Evolutionary conservation across 1,284 basidiomycete genomes (phyloP).

Genomic region (Cystobasidiaceae sp.): DNA sequence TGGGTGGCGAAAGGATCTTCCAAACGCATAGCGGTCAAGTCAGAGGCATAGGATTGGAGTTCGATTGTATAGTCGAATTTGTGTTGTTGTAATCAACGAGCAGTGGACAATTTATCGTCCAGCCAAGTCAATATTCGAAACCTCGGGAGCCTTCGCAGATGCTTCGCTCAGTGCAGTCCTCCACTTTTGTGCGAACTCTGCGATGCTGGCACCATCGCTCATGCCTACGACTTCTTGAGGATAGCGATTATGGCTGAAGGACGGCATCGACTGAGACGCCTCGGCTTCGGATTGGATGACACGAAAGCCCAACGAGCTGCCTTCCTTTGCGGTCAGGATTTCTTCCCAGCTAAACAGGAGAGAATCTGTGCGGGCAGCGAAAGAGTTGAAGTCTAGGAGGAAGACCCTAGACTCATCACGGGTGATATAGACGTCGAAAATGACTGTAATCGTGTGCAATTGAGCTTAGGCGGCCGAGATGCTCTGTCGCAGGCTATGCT

Average conservation of each 20-base stretch:
- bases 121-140: background rate
- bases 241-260: slow-evolving; percentile 83
- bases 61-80: background rate
- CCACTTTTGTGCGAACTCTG: slow-evolving; percentile 62
- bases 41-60: background rate
- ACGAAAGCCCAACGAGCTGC: slow-evolving; percentile 54
- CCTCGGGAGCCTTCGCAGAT: background rate
- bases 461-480: too few relatives aligned
- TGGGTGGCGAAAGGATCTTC: slow-evolving; percentile 5
- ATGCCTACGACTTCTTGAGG: slow-evolving; percentile 79
- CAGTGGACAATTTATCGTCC: too few relatives aligned
- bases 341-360: slow-evolving; percentile 80
- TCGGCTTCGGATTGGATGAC: slow-evolving; percentile 69
- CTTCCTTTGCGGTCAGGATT: slow-evolving; percentile 47
- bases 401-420: slow-evolving; percentile 68
- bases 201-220: slow-evolving; percentile 65
- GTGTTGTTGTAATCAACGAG: too few relatives aligned
- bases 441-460: slow-evolving; percentile 56
- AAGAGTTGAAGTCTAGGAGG: slow-evolving; percentile 87
- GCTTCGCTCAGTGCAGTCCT: slow-evolving; percentile 12
- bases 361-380: slow-evolving; percentile 74
- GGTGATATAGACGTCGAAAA: slow-evolving; percentile 80
- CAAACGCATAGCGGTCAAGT: slow-evolving; percentile 13
- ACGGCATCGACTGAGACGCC: slow-evolving; percentile 61
- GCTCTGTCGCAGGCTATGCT: too few relatives aligned